Evolutionary conservation across 2,329 filamentous ascomycete genomes (phyloP), one percentile per base, ranked within the genome.

Genomic region (Plenodomus tracheiphilus): DNA sequence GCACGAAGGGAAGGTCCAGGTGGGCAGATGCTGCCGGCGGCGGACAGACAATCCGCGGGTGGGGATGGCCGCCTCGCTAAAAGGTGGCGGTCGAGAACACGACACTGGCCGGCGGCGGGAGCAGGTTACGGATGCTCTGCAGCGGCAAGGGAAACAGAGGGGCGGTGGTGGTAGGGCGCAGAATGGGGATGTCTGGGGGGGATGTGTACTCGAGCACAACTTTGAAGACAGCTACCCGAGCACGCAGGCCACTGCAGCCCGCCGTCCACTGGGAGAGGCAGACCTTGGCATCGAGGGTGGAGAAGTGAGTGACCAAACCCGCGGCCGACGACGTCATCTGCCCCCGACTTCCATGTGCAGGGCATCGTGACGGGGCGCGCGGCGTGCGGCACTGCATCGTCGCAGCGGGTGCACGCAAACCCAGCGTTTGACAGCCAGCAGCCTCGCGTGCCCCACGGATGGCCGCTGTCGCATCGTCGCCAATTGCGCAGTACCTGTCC

Each of bases 51-150:
- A 44, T 22, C 7, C 13, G 37, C 38, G 38, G 17, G 38, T 25
- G 46, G 54, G 50, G 55, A 61, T 54, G 55, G 39, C 45, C 52
- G 50, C 40, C 62, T 72, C 68, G 69, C 68, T 71, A 68, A 66
- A 62, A 60, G 65, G 65, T 67, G 66, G 65, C 65, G 60, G 61
- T 49, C 54, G 49, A 54, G 41, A 55, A 42, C 18, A 59, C 59
- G 62, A 61, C 55, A 58, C 49, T n/a, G n/a, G 45, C 42, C 47
- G 45, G 52, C 53, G 44, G 46, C 41, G 25, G 38, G 39, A 41
- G 43, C 35, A 47, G n/a, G 19, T 32, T 30, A 32, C 46, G 19
- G 35, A 5, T 25, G 22, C 22, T 25, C 49, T 49, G 37, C 21
- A 40, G 41, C 49, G 20, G 28, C 41, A 20, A 25, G 16, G 6